Evolutionary conservation across 768 basidiomycete genomes (phyloP).

Genomic region (Termitomyces sp.): DNA sequence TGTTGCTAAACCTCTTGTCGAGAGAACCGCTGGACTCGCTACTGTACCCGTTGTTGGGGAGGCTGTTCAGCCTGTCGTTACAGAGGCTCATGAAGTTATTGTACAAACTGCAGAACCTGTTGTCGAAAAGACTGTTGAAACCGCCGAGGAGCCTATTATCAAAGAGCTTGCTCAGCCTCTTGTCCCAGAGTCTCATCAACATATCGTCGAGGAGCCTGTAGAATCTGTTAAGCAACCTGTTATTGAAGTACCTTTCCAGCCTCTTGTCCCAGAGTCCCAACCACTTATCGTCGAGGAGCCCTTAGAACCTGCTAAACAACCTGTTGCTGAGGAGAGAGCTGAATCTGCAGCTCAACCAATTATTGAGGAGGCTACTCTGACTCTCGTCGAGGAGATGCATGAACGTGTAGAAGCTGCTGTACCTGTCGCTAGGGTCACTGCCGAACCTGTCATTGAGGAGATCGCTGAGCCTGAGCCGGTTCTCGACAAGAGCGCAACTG

Average conservation of each 20-base stretch:
- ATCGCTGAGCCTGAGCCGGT: not conserved
- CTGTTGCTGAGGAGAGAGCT: not conserved
- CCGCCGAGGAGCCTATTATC: not conserved
- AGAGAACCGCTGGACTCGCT: not conserved
- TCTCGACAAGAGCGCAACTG: not conserved
- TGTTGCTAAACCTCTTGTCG: not conserved
- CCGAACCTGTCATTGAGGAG: constrained; percentile 7
- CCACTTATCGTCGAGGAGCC: not conserved
- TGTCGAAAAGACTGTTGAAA: not conserved
- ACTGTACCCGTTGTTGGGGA: not conserved
- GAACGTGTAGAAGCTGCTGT: not conserved
- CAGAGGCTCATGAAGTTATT: not conserved
- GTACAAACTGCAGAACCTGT: not conserved
- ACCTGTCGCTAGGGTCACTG: constrained; percentile 9
- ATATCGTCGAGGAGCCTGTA: not conserved
- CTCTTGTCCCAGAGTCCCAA: not conserved
- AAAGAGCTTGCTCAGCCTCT: not conserved
- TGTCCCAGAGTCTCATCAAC: not conserved
- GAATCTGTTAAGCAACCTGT: not conserved
- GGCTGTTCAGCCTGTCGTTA: not conserved
- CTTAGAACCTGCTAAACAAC: not conserved
- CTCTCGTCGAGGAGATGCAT: not conserved
- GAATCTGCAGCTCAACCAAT: not conserved
- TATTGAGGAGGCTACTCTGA: not conserved
- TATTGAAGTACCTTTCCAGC: not conserved